Evolutionary conservation across 208 protist genomes (phyloP), one percentile per base, ranked within the genome.

Genomic region (Wallacemonas collosoma): DNA sequence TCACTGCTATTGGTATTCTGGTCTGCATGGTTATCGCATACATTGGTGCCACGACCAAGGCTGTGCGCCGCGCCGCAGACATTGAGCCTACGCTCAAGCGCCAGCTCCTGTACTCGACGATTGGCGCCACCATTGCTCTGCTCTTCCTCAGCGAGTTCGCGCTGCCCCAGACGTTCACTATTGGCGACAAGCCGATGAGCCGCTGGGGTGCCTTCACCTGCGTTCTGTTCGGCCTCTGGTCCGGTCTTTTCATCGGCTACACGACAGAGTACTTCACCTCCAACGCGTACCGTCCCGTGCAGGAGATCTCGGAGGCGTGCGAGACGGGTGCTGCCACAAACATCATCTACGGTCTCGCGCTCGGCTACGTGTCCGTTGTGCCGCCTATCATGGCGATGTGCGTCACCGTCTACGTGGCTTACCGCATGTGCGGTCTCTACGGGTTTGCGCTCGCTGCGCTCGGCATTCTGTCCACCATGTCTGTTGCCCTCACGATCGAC

Each of bases 401-500:
- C 54, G 60, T 90, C 38, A 88, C 92, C 41, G 90, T 98, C 55
- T 93, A 93, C 75, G 68, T 86, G 38, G 89, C 87, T 2, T 93
- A 92, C 77, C 84, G 72, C 67, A 82, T 92, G 75, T 90, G 90
- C 65, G 56, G 71, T 57, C 77, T 97, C 38, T 99, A 97, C 83
- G 97, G 97, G 36, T 98, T 91, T 57, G 97, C 96, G 4, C 88
- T 97, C 26, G 93, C 96, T 26, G 97, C 97, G 38, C 94, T 99
- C 75, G 97, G 97, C 47, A 99, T 99, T 84, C 84, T 99, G 1
- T 97, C 93, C 57, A 98, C 93, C 35, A 90, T 91, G 88, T 92
- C 86, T 0, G 83, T 97, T 26, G 91, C 85, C 3, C 84, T 99
- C 40, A 94, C 95, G 39, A 99, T 98, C 72, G 97, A 99, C 74